Conservation (phyloP, 306 rosid genomes). For the Casuarina equisetifolia region DNA sequence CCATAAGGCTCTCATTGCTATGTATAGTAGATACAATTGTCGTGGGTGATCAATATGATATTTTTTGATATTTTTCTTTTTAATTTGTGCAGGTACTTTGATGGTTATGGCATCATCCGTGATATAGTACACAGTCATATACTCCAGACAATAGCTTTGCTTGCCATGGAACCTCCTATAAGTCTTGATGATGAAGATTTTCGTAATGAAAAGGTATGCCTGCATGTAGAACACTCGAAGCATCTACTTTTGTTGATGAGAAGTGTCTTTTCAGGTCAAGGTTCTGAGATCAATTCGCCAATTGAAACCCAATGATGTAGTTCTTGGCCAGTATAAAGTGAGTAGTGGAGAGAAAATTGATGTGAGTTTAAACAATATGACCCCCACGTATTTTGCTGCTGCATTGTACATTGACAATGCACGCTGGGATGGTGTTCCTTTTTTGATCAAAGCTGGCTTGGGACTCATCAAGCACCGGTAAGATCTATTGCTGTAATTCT, state of each 20-base stretch:
- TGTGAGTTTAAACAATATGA: slow-evolving; percentile 48
- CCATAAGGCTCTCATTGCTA: slow-evolving; percentile 28
- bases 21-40: slow-evolving; percentile 6
- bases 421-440: slow-evolving; percentile 99
- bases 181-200: slow-evolving; percentile 90
- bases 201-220: slow-evolving; percentile 84
- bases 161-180: slow-evolving; percentile 95
- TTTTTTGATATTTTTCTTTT: slow-evolving; percentile 8
- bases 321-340: slow-evolving; percentile 88
- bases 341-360: slow-evolving; percentile 51
- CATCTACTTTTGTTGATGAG: slow-evolving; percentile 24
- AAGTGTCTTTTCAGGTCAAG: slow-evolving; percentile 71
- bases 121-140: slow-evolving; percentile 90
- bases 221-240: slow-evolving; percentile 20
- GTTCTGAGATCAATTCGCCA: slow-evolving; percentile 76
- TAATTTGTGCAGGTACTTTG: slow-evolving; percentile 62
- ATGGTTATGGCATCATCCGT: slow-evolving; percentile 80
- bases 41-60: slow-evolving; percentile 16
- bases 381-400: slow-evolving; percentile 88
- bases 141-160: slow-evolving; percentile 87
- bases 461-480: slow-evolving; percentile 93
- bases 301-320: slow-evolving; percentile 71
- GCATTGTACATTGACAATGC: slow-evolving; percentile 83
- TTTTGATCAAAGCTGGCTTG: slow-evolving; percentile 78
- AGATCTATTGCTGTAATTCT: slow-evolving; percentile 20